Conservation (phyloP, 805 yeast species). For the Yamadazyma endophytica region DNA sequence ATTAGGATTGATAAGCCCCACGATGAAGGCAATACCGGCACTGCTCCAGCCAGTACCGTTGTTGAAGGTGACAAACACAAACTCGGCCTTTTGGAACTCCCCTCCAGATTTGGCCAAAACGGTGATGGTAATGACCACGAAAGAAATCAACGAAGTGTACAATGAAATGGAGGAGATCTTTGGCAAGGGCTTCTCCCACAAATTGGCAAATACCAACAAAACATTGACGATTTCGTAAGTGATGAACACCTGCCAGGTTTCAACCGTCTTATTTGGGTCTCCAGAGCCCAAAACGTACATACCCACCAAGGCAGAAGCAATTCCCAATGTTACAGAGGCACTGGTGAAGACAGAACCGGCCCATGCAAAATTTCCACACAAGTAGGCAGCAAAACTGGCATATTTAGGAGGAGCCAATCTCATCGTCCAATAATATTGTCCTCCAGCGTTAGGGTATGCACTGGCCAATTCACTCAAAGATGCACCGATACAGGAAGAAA, state of each 20-base stretch:
- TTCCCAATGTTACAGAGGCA: conserved; percentile 35
- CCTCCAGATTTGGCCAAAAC: conserved; percentile 52
- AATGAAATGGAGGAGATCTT: conserved; percentile 45
- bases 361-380: conserved; percentile 39
- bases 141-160: conserved; percentile 50
- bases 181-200: conserved; percentile 53
- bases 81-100: conserved; percentile 45
- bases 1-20: conserved; percentile 68
- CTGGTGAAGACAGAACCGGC: conserved; percentile 40
- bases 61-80: conserved; percentile 51
- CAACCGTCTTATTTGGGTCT: conserved; percentile 23
- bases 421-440: conserved; percentile 41
- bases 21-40: conserved; percentile 57
- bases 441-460: conserved; percentile 40
- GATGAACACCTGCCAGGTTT: conserved; percentile 52
- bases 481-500: conserved; percentile 34
- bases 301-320: conserved; percentile 33
- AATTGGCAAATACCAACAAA: conserved; percentile 42
- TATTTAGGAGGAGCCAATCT: conserved; percentile 35
- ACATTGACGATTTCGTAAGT: conserved; percentile 44
- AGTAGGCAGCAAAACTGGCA: conserved; percentile 33
- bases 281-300: conserved; percentile 35
- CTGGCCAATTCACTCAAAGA: conserved; percentile 36
- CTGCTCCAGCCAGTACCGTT: conserved; percentile 61
- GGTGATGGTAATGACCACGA: conserved; percentile 48